Percentiles rank a stretch among this genome's conserved stretches.
Conservation (phyloP, 768 basidiomycete genomes). For the Tubosaeta brunneosetosa region DNA sequence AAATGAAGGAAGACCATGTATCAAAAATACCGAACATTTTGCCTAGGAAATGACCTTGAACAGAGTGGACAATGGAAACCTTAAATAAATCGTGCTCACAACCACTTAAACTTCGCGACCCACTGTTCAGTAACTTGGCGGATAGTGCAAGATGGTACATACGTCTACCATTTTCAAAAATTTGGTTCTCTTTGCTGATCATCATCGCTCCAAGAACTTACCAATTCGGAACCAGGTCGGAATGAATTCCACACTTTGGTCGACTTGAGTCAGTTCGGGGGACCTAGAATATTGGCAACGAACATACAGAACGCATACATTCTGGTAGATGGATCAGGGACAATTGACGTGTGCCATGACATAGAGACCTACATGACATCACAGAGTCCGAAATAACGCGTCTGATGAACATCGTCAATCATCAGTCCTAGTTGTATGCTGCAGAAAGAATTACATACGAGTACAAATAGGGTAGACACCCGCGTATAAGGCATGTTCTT, state of each 20-base stretch:
- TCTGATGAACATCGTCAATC: neutral
- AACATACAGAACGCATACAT: neutral
- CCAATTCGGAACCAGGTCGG: neutral
- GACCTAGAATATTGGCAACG: neutral
- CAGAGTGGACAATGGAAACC: neutral
- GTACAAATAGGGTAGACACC: neutral
- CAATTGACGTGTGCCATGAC: neutral
- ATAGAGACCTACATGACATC: neutral
- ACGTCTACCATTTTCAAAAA: neutral
- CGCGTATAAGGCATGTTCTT: neutral
- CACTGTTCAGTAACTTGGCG: neutral
- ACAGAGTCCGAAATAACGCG: slow-evolving; percentile 1
- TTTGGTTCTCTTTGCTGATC: neutral
- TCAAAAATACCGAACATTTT: neutral
- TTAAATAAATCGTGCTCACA: neutral
- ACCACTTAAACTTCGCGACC: neutral
- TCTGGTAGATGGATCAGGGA: neutral
- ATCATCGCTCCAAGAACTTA: neutral
- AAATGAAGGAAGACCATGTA: neutral
- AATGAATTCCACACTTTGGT: neutral
- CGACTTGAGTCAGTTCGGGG: neutral
- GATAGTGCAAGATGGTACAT: neutral
- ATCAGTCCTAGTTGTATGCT: neutral
- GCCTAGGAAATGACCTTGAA: neutral
- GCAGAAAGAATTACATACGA: neutral